Evolutionary conservation across 2,329 filamentous ascomycete genomes (phyloP).

Genomic region (Tolypocladium pustulatum): DNA sequence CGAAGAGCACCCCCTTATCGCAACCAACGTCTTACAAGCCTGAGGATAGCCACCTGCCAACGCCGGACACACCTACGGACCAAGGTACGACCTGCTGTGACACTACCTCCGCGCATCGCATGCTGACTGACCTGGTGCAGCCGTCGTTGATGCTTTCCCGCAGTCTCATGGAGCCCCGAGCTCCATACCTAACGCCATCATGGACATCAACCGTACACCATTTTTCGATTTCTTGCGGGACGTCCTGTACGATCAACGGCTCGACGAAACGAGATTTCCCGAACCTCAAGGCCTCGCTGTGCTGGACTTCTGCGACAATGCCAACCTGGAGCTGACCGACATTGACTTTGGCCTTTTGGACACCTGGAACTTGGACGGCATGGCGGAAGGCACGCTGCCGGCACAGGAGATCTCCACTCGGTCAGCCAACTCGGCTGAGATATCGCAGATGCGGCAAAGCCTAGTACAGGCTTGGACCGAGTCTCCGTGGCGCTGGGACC

Average conservation of each 20-base stretch:
- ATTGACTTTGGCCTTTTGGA: conserved; percentile 40
- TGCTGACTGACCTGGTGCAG: conserved; percentile 2
- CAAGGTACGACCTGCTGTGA: conserved; percentile 8
- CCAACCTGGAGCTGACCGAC: conserved; percentile 39
- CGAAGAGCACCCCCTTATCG: conserved; percentile 15
- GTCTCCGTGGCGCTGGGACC: conserved; percentile 40
- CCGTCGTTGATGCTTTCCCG: conserved; percentile 1
- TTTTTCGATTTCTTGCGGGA: conserved; percentile 42
- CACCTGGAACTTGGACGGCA: conserved; percentile 34
- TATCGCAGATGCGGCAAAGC: conserved; percentile 34
- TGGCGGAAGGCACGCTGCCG: conserved; percentile 10
- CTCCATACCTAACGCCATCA: conserved; percentile 1
- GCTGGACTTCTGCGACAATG: conserved; percentile 39
- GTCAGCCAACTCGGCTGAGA: conserved; percentile 28
- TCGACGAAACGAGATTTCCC: conserved; percentile 22
- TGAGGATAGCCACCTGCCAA: conserved; percentile 24
- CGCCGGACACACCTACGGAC: conserved; percentile 21
- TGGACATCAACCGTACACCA: conserved; percentile 25
- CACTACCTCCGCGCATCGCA: background rate
- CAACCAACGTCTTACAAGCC: conserved; percentile 12
- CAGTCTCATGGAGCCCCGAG: conserved; percentile 3
- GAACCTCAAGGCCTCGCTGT: conserved; percentile 32
- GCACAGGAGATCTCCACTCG: conserved; percentile 11
- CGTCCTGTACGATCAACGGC: conserved; percentile 36
- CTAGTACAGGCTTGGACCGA: conserved; percentile 38